Conservation (phyloP, 208 protist genomes). For the Leishmania tarentolae region DNA sequence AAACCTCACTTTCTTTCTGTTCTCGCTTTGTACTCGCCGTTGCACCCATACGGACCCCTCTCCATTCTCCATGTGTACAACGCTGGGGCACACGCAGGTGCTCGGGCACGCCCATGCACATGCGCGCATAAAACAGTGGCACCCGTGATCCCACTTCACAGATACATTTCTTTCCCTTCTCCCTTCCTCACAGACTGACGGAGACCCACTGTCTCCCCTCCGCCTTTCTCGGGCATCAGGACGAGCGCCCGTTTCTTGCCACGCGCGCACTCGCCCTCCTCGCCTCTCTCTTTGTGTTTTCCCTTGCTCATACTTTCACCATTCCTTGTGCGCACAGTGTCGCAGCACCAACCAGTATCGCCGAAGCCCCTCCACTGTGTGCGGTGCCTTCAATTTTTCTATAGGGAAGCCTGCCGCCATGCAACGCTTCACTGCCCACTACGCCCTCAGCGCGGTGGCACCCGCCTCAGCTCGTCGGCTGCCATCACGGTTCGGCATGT, state of each 20-base stretch:
- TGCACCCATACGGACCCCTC: not conserved
- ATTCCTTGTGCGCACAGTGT: not conserved
- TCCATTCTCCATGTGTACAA: no score
- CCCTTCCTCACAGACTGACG: not conserved
- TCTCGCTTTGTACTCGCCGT: not conserved
- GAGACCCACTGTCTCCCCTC: not conserved
- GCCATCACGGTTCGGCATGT: constrained; percentile 8
- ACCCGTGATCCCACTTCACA: not conserved
- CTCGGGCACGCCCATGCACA: not conserved
- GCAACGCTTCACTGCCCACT: constrained; percentile 25
- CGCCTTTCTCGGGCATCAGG: not conserved
- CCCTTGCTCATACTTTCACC: not conserved
- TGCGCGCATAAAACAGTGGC: not conserved
- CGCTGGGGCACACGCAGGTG: no score
- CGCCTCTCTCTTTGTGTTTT: not conserved
- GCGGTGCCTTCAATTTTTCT: not conserved
- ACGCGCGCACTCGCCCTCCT: not conserved
- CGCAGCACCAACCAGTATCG: not conserved
- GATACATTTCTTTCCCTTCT: not conserved
- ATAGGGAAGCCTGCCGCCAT: constrained; percentile 11
- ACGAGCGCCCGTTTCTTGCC: not conserved
- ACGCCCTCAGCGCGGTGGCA: constrained; percentile 8
- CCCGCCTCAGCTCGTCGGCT: constrained; percentile 8
- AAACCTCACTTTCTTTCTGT: not conserved
- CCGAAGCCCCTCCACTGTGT: not conserved